Evolutionary conservation across 345 rosid species (phyloP).

Genomic region (Citropsis articulata): DNA sequence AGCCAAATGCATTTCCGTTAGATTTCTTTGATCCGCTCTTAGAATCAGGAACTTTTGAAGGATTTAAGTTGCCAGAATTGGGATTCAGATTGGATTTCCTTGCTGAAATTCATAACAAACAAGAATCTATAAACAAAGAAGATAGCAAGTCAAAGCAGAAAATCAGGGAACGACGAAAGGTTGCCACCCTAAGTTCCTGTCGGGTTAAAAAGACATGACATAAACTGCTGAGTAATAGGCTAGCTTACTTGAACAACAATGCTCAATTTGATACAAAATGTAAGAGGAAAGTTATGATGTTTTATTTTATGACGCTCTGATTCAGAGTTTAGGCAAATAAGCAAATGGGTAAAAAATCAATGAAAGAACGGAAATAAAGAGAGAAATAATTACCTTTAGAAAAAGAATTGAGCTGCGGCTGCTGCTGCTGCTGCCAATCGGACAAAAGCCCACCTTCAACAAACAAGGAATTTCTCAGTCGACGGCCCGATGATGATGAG

Average conservation of each 20-base stretch:
- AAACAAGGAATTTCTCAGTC: conserved; percentile 42
- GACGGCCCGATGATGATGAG: conserved; percentile 27
- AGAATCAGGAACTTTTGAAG: conserved; percentile 40
- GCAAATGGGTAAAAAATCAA: neutral
- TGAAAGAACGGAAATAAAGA: neutral
- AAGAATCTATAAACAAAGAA: neutral
- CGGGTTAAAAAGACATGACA: neutral
- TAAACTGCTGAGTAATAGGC: neutral
- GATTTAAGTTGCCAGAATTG: conserved; percentile 32
- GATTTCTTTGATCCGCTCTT: conserved; percentile 35
- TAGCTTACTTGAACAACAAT: neutral
- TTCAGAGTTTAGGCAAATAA: neutral
- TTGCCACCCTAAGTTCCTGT: too few relatives aligned
- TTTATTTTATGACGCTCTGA: neutral
- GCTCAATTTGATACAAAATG: neutral
- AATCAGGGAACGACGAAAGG: too few relatives aligned
- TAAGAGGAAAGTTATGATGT: neutral
- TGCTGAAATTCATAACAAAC: conserved; percentile 35
- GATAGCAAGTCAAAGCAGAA: neutral
- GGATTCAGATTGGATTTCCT: conserved; percentile 29
- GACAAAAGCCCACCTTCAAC: conserved; percentile 76
- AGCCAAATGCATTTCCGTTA: conserved; percentile 34
- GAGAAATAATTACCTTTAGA: conserved; percentile 27
- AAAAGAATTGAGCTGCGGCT: conserved; percentile 8
- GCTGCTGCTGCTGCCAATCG: conserved; percentile 44